Conservation (phyloP, 1,139 yeast genomes). For the Candida glucosophila region DNA sequence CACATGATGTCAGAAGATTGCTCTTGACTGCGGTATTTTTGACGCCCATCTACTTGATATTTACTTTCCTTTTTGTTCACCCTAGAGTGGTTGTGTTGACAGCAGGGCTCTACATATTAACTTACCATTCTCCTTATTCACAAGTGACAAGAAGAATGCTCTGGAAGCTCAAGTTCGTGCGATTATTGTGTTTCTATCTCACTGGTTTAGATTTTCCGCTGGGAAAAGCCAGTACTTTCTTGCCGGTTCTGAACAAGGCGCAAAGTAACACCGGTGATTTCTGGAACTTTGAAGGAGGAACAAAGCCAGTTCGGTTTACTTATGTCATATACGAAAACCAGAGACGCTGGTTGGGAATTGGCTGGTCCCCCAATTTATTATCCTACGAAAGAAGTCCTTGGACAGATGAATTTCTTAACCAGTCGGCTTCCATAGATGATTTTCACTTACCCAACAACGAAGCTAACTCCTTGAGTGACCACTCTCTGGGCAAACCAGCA, state of each 20-base stretch:
- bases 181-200: constrained; percentile 66
- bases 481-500: constrained; percentile 40
- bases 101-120: constrained; percentile 54
- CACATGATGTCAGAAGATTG: constrained; percentile 71
- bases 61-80: constrained; percentile 57
- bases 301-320: constrained; percentile 57
- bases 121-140: constrained; percentile 83
- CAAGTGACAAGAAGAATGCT: constrained; percentile 70
- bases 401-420: constrained; percentile 94
- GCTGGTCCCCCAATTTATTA: constrained; percentile 89
- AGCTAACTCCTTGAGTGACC: constrained; percentile 19
- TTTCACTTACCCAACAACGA: constrained; percentile 74
- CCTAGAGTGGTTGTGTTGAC: constrained; percentile 63
- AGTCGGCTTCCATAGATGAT: constrained; percentile 64
- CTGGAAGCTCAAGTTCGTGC: constrained; percentile 72
- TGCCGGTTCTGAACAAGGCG: no score
- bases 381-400: constrained; percentile 93
- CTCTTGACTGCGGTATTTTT: constrained; percentile 76
- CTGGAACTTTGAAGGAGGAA: constrained; percentile 9
- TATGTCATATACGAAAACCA: constrained; percentile 94
- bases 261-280: constrained; percentile 39
- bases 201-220: constrained; percentile 82
- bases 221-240: constrained; percentile 45
- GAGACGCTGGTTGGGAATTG: constrained; percentile 95
- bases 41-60: constrained; percentile 72